Base-by-base conservation (phyloP, 352 stramenopile species). In the Phytopythium montanum region DNA sequence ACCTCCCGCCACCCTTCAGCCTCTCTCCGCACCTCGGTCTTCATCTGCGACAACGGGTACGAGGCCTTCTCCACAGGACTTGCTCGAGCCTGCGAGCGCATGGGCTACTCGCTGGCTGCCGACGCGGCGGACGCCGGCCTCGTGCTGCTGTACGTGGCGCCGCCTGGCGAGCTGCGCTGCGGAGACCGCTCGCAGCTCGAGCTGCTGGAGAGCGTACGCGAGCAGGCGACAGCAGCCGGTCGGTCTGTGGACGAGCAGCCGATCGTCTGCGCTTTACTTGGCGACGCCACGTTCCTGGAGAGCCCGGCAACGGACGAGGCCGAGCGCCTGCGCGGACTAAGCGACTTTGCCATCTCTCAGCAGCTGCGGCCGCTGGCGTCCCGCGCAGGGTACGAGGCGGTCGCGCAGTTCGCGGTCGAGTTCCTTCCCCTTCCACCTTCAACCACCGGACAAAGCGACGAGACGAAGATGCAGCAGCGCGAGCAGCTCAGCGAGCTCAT, bases 271-370 rank as follows among this genome's bases (percentile, higher is more conserved):
- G 80, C 81, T 25, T 56, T 95, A 5, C 44, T 91, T 39, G 85
- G 85, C 16, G 81, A 95, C 50, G 71, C 83, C 0, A 72, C 69
- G n/a, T 92, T 92, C 55, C 67, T 95, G 10, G 59, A 69, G 31
- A 66, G 68, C 3, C 71, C 77, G 0, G 62, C 62, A 21, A 75
- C 69, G 25, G 72, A 79, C 26, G 85, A 92, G 46, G 62, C 69
- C 3, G 82, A 91, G 57, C 64, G 74, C 1, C 31, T 82, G 45
- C 70, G 85, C 28, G 81, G 82, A 18, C 66, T 95, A 9, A 91
- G 81, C 56, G 83, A 82, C 53, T 91, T 95, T 61, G 85, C 83
- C 25, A 88, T 93, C 56, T 88, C 83, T 7, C 85, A 92, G 54
- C 67, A 86, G 36, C 72, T 95, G 16, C 68, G 70, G 21, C 81